Conservation (phyloP, 768 basidiomycete species). For the Dictyophora rubrovolvata region DNA sequence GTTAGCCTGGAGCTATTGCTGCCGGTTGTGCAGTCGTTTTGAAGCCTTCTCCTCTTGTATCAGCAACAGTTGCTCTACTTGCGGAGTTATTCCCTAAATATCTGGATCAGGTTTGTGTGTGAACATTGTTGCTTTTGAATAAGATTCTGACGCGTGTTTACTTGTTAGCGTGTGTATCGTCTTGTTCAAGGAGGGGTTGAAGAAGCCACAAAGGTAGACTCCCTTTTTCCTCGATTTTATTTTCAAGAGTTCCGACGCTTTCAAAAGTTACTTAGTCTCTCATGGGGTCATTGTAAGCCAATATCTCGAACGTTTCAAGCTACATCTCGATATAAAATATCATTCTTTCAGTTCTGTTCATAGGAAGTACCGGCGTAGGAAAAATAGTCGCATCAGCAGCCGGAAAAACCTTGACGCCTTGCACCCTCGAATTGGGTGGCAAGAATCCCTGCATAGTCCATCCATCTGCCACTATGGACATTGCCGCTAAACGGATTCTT, state of each 20-base stretch:
- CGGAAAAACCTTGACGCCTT: constrained; percentile 63
- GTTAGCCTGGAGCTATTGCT: neutral
- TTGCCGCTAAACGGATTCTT: constrained; percentile 56
- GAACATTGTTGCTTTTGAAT: neutral
- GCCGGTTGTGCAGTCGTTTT: constrained; percentile 9
- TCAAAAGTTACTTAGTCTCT: constrained; percentile 51
- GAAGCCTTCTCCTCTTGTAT: constrained; percentile 17
- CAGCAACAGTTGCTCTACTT: constrained; percentile 11
- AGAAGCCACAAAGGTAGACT: constrained; percentile 6
- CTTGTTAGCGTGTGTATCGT: neutral
- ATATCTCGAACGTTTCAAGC: neutral
- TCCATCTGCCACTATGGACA: constrained; percentile 51
- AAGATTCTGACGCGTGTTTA: neutral
- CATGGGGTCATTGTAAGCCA: constrained; percentile 48
- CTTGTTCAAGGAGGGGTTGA: constrained; percentile 13
- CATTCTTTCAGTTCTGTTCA: constrained; percentile 46
- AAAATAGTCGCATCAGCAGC: constrained; percentile 63
- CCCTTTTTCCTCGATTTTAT: neutral
- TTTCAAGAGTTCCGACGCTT: neutral
- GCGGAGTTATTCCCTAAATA: constrained; percentile 18
- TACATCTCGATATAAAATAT: constrained; percentile 11
- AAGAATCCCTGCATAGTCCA: constrained; percentile 73
- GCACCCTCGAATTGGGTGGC: constrained; percentile 42
- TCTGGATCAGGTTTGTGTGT: constrained; percentile 13
- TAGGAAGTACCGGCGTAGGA: constrained; percentile 43